Base-by-base conservation (phyloP, 495 filamentous ascomycete genomes). In the Margaritispora aquatica region DNA sequence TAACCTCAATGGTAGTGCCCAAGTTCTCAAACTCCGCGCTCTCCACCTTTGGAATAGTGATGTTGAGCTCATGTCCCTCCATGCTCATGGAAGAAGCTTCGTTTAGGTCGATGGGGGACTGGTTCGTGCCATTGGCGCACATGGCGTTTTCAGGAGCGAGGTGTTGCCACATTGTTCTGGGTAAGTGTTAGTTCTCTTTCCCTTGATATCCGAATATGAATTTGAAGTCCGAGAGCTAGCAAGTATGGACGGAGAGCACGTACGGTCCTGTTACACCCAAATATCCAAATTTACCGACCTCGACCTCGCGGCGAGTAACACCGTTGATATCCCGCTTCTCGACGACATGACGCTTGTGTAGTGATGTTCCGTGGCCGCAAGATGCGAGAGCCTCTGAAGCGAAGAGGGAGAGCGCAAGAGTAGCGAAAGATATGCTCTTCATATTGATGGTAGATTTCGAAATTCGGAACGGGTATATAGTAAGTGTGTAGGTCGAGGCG, bases 11-110 rank as follows among this genome's bases (percentile, higher is more conserved):
- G 1, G 67, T 72, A 9, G 61, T 65, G 2, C 70, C 70, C 21
- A 72, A 36, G 53, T 72, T 72, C 58, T 72, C 70, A 55, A 72
- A 71, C 55, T 68, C 67, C 0, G 70, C 69, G 2, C 52, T 51
- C 17, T 67, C 53, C 17, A 71, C 62, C 0, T 54, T 55, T 20
- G 55, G 46, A 51, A 72, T 55, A 9, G n/a, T 26, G 10, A 71
- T 36, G 5, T 31, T 34, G 24, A 61, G 59, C 2, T 15, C 27
- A 20, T 5, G 10, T 26, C 4, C 24, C 2, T 27, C 20, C n/a
- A 59, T 21, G 9, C 60, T 48, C 23, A 65, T 67, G 4, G 58
- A 44, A n/a, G 61, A 36, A 1, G 57, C 31, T n/a, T 61, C 59
- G 31, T 63, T 62, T 27, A 71, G 63, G 41, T 71, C 69, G 22